These are phyloP conservation scores for Dactylellina leptospora DNA, from an alignment of 2,329 filamentous ascomycete genomes.

Conservation along the genomic window DNA sequence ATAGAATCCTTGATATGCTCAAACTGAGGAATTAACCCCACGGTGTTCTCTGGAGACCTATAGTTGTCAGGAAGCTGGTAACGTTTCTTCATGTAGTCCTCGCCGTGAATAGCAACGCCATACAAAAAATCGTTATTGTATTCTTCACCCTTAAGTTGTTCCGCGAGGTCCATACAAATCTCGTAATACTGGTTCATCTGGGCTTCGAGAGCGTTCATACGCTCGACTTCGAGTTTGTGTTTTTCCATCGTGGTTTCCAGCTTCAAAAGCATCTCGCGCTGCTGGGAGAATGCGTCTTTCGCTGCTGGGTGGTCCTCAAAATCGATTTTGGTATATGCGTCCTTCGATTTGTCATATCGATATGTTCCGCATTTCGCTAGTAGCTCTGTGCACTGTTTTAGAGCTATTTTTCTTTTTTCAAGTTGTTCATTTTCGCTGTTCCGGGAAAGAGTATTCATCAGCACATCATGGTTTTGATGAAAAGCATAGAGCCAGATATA, in stretches of 20 bases:
- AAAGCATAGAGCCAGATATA: not conserved
- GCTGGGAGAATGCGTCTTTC: not conserved
- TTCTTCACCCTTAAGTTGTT: constrained; percentile 3
- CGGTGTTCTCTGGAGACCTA: constrained; percentile 4
- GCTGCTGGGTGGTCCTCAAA: not conserved
- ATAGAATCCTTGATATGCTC: constrained; percentile 18
- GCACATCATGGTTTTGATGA: not conserved
- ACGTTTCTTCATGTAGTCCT: constrained; percentile 26
- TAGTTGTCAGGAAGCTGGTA: constrained; percentile 15
- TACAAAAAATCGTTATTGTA: constrained; percentile 23
- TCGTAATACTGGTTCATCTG: constrained; percentile 17
- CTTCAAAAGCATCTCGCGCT: not conserved
- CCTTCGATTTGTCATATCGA: not conserved
- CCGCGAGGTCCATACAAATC: constrained; percentile 19
- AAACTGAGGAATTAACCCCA: constrained; percentile 27
- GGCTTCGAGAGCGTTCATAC: constrained; percentile 14
- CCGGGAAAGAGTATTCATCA: not conserved
- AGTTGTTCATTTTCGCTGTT: not conserved
- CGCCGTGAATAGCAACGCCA: constrained; percentile 30
- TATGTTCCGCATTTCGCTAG: not conserved
- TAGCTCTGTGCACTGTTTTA: not conserved
- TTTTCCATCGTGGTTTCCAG: not conserved
- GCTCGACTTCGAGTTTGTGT: not conserved
- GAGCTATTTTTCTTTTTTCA: not conserved
- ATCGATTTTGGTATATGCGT: not conserved